Base-by-base conservation (phyloP, 2,329 filamentous ascomycete species). In the Periconia macrospinosa region DNA sequence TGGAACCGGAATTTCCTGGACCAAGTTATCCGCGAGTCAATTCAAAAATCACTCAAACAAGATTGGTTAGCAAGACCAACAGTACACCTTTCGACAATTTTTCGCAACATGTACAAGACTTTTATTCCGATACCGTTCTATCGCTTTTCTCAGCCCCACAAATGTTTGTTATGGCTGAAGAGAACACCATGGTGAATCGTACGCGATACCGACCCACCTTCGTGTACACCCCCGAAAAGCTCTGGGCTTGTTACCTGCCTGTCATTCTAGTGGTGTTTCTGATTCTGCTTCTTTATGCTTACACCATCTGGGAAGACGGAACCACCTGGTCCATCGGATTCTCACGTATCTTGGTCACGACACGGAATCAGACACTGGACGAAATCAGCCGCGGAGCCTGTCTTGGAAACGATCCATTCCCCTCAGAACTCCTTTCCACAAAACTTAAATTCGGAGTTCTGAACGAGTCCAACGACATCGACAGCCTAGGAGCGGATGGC, bases 21-120 rank as follows among this genome's bases (percentile, higher is more conserved):
- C 70, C 65, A 2, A 62, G 59, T 14, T 71, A 66, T 20, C 45
- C 67, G 15, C 60, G 61, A 11, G 61, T 66, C 2, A 55, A 63
- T 37, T 69, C 67, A 3, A 67, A 75, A 3, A 70, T 76, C 17
- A 68, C 76, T 8, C 75, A 76, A 53, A 81, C 78, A 1, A 69
- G 70, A n/a, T 66, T 82, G 1, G 67, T 81, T 17, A 65, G 76
- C 57, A 63, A 63, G 11, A 70, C 59, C 6, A 70, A 61, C 2
- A 65, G 58, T 19, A 56, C 65, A 17, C 65, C 69, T 0, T 58
- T 64, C 43, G 23, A 47, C 5, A 56, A 71, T n/a, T 57, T 74
- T 0, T 50, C 52, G 1, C 46, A 57, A 6, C 56, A 64, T 8
- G 53, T 73, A 8, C 66, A 71, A 41, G 30, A 44, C 2, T 68